Evolutionary conservation across 2,329 filamentous ascomycete species (phyloP), one percentile per base, ranked within the genome.

Genomic region (Eurotiales sp.): DNA sequence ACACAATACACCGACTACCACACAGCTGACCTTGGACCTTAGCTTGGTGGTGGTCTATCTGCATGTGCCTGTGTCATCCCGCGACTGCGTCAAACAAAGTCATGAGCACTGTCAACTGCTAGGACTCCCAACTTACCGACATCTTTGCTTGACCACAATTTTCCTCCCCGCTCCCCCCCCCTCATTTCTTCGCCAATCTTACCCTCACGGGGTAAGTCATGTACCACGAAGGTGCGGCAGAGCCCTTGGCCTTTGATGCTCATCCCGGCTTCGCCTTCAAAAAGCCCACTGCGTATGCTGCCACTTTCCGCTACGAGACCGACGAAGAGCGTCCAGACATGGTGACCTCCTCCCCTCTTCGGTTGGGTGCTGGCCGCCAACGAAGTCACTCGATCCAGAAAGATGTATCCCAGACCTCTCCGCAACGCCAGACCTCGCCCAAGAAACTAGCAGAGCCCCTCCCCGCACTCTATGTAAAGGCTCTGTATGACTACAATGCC

Each of bases 401-500:
- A 43, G 53, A 56, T 21, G 40, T 55, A 34, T 54, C 56, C 36
- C 59, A 61, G 45, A 59, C 61, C 34, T 54, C 52, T 37, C 61
- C 60, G 23, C 57, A 58, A 37, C 59, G 59, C 51, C 62, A 61
- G 55, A 53, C 57, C 30, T 62, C 67, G 4, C 62, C 64, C 25
- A 59, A 61, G 56, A 67, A 65, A 54, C 54, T 64, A 51, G 58
- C 64, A 51, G 77, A 75, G 52, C 68, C 39, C 7, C 61, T 76
- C 43, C 75, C 80, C 23, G 73, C 77, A 43, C 66, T 96, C 77
- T 97, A 93, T 68, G 93, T 99, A 64, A 87, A 90, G 65, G 93
- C 93, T 42, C 81, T 97, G 57, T 99, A 97, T 78, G 90, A 96
- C 76, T 99, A 97, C 76, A 90, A 96, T 66, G 90, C 93, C 64